Evolutionary conservation across 129 eudicot species (phyloP), one percentile per base, ranked within the genome.

Genomic region (Logfia minima): DNA sequence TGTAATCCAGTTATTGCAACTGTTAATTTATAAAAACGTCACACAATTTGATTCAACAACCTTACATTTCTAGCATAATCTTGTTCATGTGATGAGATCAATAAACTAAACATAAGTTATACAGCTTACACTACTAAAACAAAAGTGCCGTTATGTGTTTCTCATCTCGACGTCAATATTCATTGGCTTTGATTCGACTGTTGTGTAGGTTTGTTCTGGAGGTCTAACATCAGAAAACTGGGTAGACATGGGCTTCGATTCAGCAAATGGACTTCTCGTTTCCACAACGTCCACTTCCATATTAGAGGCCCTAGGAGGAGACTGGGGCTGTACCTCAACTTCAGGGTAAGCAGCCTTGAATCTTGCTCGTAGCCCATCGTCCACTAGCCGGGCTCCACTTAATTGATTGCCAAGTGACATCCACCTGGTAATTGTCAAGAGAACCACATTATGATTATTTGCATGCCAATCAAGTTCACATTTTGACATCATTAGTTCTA

Each of bases 321-420:
- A 95, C 68, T 70, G 68, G 1, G 99, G 99, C 79, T 92, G 97
- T 74, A 95, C 93, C 70, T 91, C 97, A 60, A 91, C 92, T 58
- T 95, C 99, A n/a, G 96, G 99, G 66, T 94, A 94, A 41, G 97
- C 99, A 48, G 99, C 99, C 81, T 90, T 94, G 74, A 94, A 94
- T 74, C 99, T 81, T 13, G 97, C 99, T 64, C 99, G 81, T n/a
- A 94, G 82, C 58, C 99, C 99, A 34, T 89, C 99, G 67, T 94
- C 97, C 26, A 94, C 96, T 64, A 94, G 72, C 19, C 97, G 83
- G 13, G 79, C 99, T 35, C 99, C 99, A 75, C 64, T 89, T 76
- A 95, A 56, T 68, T 94, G 99, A 75, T 94, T 94, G 14, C 99
- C 99, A 53, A 94, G 96, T 60, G 99, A 94, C 86, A 94, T 75